A percentile compares a stretch with the other conserved stretches of the same genome.
Evolutionary conservation across 257 asterid species (phyloP).

Genomic region (Coffea canephora): DNA sequence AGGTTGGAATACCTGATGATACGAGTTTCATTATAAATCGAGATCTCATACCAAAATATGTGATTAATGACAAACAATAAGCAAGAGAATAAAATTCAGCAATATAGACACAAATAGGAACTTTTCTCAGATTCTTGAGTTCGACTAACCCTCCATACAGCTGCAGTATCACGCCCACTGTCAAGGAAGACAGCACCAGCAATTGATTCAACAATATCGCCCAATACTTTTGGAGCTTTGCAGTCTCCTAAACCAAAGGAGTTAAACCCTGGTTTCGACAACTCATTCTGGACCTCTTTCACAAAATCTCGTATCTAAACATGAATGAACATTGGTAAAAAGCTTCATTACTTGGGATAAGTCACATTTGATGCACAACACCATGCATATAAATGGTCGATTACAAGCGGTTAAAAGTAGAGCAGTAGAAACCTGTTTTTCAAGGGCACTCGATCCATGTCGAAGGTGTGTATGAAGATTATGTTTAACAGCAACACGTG

Average conservation of each 20-base stretch:
- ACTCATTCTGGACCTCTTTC: conserved; percentile 74
- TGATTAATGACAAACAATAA: not conserved
- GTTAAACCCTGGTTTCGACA: conserved; percentile 77
- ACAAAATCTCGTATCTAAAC: conserved; percentile 87
- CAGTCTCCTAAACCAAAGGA: conserved; percentile 98
- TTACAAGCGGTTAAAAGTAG: conserved; percentile 4
- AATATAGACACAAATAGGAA: not conserved
- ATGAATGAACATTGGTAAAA: conserved; percentile 7
- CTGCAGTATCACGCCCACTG: conserved; percentile 68
- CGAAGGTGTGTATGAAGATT: conserved; percentile 90
- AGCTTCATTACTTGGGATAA: not conserved
- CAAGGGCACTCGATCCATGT: conserved; percentile 95
- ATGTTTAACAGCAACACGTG: conserved; percentile 94
- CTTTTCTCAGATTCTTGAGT: not conserved
- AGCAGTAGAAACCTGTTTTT: conserved; percentile 60
- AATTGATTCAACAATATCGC: conserved; percentile 94
- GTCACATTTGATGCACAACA: not conserved
- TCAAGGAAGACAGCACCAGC: conserved; percentile 99
- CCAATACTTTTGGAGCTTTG: conserved; percentile 99
- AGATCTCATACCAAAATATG: not conserved
- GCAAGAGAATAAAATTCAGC: not conserved
- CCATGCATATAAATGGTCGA: not conserved
- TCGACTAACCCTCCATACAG: conserved; percentile 80
- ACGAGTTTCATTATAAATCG: not conserved
- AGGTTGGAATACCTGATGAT: conserved; percentile 80